Conservation (phyloP, 495 filamentous ascomycete genomes). For the Hyaloscypha hepaticicola region DNA sequence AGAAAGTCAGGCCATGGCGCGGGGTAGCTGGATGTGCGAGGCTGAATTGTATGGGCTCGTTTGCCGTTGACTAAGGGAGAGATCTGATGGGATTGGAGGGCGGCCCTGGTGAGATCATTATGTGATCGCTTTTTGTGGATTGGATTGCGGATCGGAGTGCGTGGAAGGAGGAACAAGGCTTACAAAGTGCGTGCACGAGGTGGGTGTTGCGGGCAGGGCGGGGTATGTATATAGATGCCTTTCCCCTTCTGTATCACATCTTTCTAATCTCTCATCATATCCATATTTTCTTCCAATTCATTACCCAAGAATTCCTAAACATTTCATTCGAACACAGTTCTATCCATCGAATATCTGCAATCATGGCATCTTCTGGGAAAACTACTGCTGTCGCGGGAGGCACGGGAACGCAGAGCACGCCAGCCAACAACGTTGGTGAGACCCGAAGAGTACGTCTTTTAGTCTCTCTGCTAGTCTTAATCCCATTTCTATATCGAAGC, state of each 20-base stretch:
- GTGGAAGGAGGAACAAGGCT: neutral
- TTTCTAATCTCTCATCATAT: too few relatives aligned
- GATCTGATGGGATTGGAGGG: neutral
- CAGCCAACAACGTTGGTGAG: slow-evolving; percentile 21
- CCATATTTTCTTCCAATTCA: too few relatives aligned
- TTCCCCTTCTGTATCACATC: neutral
- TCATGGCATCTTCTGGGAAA: slow-evolving; percentile 2
- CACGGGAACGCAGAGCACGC: slow-evolving; percentile 13
- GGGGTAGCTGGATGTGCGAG: neutral
- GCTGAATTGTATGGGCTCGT: neutral
- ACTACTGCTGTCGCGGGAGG: slow-evolving; percentile 19
- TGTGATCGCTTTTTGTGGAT: slow-evolving; percentile 14
- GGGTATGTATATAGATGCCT: neutral
- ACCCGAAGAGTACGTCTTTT: slow-evolving; percentile 20
- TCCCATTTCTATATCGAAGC: neutral
- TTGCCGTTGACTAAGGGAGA: neutral
- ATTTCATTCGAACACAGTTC: neutral
- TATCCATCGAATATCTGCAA: neutral
- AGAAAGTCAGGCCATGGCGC: neutral
- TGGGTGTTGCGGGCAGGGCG: neutral
- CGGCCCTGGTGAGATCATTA: slow-evolving; percentile 3
- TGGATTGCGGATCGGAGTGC: neutral
- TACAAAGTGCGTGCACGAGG: neutral
- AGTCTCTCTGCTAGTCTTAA: neutral
- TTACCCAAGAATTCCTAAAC: neutral